Evolutionary conservation across 768 basidiomycete genomes (phyloP), one percentile per base, ranked within the genome.

Genomic region (Termitomyces sp.): DNA sequence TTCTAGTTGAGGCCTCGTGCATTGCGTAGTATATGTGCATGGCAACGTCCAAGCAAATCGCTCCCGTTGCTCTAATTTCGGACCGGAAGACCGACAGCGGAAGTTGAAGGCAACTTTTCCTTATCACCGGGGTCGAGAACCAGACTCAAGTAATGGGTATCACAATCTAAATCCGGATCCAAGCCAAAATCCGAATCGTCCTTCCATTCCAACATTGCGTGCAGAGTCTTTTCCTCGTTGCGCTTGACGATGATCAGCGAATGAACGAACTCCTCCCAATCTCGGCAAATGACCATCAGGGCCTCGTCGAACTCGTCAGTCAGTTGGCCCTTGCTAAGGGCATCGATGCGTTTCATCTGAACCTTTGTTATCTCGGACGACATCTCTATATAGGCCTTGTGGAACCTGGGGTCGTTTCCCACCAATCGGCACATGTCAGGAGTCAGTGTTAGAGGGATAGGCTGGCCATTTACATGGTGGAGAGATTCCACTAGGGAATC

Each of bases 401-500:
- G 57, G 17, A 58, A 47, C 16, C 44, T 53, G 4, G 35, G 19
- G 19, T 58, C 44, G 12, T 41, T 19, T 4, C 51, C 57, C n/a
- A 58, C 38, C 25, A 58, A 42, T 47, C 51, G 57, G 38, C 35
- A 45, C 32, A 58, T n/a, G 23, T 58, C 57, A 25, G 57, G 37
- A 21, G 44, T 40, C 17, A 50, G 44, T 3, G 38, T 19, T 10
- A 45, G 38, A 21, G 37, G 23, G 3, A 58, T 12, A 29, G 31
- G 35, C 27, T 40, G 45, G 40, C 45, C 21, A 42, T 48, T 16
- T 17, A 16, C 11, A 48, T 32, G 55, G 10, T 27, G 31, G 5
- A 31, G 21, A 16, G 55, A 41, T 27, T 37, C 46, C 8, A 9
- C 47, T 35, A 27, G 29, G 10, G 16, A 3, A 11, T 49, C 27